These are phyloP conservation scores for Martensiomyces pterosporus DNA, from an alignment of 192 early-diverging fungal species.

Conservation along the genomic window DNA sequence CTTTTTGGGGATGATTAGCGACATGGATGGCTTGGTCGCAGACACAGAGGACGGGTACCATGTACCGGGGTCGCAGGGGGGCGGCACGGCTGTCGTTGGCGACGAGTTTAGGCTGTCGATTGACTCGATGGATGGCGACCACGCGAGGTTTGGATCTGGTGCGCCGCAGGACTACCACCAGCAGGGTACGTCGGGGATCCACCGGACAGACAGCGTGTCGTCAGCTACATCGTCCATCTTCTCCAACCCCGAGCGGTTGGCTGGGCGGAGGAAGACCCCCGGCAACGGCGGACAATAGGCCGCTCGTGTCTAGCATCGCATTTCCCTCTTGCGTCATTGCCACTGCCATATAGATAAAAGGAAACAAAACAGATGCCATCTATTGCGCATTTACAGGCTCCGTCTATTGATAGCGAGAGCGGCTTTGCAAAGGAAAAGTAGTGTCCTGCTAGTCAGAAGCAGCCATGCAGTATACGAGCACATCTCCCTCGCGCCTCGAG, in stretches of 20 bases:
- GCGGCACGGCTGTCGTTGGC: neutral
- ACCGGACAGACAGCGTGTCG: conserved; percentile 31
- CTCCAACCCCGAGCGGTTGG: conserved; percentile 21
- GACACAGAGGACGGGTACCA: conserved; percentile 24
- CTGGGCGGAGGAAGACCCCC: conserved; percentile 17
- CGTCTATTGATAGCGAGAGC: too few species aligned
- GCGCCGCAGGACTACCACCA: too few species aligned
- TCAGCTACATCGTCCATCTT: conserved; percentile 40
- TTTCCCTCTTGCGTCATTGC: too few species aligned
- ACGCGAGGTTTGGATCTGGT: too few species aligned
- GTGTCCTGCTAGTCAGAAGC: neutral
- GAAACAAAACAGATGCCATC: too few species aligned
- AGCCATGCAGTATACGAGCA: conserved; percentile 69
- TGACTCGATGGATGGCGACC: conserved; percentile 18
- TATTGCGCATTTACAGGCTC: too few species aligned
- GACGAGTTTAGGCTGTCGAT: conserved; percentile 47
- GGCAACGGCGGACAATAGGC: too few species aligned
- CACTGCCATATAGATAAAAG: too few species aligned
- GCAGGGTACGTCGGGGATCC: too few species aligned
- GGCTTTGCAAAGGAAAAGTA: too few species aligned
- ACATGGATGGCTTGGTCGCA: conserved; percentile 25
- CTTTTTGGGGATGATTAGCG: conserved; percentile 40
- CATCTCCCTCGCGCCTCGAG: conserved; percentile 70
- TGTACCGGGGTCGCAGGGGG: conserved; percentile 8
- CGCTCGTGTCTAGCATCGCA: too few species aligned